Base-by-base conservation (phyloP, 805 yeast genomes). In the Komagataella kurtzmanii region DNA sequence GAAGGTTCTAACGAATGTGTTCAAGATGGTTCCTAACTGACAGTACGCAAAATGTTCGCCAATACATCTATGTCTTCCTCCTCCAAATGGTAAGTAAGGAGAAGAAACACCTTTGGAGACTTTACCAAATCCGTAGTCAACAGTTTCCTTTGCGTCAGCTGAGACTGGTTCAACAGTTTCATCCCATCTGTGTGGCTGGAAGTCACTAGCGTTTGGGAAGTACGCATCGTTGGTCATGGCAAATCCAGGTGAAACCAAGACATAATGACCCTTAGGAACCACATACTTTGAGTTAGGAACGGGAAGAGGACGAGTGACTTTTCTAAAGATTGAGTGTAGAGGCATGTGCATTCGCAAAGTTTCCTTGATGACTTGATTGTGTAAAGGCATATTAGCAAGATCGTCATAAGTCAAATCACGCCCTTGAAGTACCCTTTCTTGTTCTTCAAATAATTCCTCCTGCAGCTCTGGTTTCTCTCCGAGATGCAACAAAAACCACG, bases 51-150 rank as follows among this genome's bases (percentile, higher is more conserved):
- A 93, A 66, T 91, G 98, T 71, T 93, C 99, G 65, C 99, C 99
- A 63, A 93, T 91, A 72, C 99, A 93, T 73, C 99, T 85, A 69
- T 93, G 99, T 77, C 99, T 86, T 59, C 99, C 99, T 68, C 98
- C 99, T 60, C 99, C 99, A 63, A 93, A 93, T 52, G 99, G 99
- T 65, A 93, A 79, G 71, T 88, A 93, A 54, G 98, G 96, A 46
- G 97, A 88, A 30, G 87, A 74, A 51, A 91, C 98, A 71, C 98
- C 99, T 72, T 93, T 93, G 48, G 96, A 82, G 56, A 93, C 87
- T 54, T 88, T 86, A 65, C 97, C 97, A 61, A 91, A 91, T n/a
- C 98, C 98, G 65, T 90, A 91, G 68, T 91, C 98, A 47, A 89
- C 83, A 51, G 77, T 58, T 36, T 60, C 65, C n/a, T 55, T 56